Percentiles rank a stretch among this genome's conserved stretches.
Evolutionary conservation across 345 rosid genomes (phyloP).

Genomic region (Camelina neglecta): DNA sequence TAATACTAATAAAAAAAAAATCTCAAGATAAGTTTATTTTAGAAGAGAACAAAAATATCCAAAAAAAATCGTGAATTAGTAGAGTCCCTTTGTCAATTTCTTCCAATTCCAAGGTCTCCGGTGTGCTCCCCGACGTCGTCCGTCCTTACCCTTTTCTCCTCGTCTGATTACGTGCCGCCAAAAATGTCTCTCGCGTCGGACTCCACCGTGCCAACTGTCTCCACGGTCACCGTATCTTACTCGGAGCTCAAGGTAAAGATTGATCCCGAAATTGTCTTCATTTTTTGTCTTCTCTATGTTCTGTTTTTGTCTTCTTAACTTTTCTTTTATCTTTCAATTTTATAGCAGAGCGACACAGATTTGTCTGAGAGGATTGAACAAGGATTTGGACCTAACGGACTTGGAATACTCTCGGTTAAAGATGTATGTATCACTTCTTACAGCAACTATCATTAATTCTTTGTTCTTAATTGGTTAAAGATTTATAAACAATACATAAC

Average conservation of each 20-base stretch:
- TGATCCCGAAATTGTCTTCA: neutral
- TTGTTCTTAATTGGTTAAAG: neutral
- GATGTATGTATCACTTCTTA: slow-evolving; percentile 50
- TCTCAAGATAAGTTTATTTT: too few species aligned
- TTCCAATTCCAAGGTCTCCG: neutral
- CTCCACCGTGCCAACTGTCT: slow-evolving; percentile 54
- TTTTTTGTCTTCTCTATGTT: slow-evolving; percentile 3
- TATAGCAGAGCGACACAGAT: slow-evolving; percentile 61
- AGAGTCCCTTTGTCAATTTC: neutral
- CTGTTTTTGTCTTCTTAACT: slow-evolving; percentile 14
- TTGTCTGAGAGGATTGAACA: slow-evolving; percentile 73
- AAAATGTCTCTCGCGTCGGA: slow-evolving; percentile 53
- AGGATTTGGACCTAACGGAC: slow-evolving; percentile 88
- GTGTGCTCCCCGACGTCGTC: slow-evolving; percentile 33
- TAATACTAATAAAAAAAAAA: too few species aligned
- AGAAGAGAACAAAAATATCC: too few species aligned
- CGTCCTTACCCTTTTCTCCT: slow-evolving; percentile 13
- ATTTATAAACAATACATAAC: neutral
- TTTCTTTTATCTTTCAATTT: slow-evolving; percentile 3
- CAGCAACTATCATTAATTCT: neutral
- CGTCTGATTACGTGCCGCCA: slow-evolving; percentile 35
- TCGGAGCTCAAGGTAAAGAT: slow-evolving; percentile 65
- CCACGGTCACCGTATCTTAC: slow-evolving; percentile 74
- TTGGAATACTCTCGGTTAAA: slow-evolving; percentile 77
- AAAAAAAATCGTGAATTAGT: too few species aligned